Evolutionary conservation across 805 yeast genomes (phyloP).

Genomic region (Vanderwaltozyma tropicalis): DNA sequence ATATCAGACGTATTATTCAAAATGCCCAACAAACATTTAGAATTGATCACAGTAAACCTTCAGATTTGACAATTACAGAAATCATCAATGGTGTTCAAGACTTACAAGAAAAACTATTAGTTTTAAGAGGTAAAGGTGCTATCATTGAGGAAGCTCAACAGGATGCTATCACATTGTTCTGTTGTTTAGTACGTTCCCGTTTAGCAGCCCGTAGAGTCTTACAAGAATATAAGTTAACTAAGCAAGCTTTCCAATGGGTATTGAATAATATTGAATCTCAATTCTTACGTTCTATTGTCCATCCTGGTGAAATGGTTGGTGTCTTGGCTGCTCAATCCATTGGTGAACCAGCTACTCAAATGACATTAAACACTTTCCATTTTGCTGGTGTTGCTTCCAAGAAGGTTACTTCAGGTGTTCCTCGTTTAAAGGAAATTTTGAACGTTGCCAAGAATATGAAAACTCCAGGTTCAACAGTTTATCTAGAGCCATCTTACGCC

Average conservation of each 20-base stretch:
- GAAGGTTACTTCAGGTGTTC: constrained; percentile 94
- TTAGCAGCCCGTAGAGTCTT: constrained; percentile 82
- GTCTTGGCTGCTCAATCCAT: constrained; percentile 95
- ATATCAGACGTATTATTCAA: constrained; percentile 90
- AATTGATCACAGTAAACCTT: constrained; percentile 79
- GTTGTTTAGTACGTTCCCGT: constrained; percentile 86
- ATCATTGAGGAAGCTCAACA: constrained; percentile 77
- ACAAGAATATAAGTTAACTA: constrained; percentile 79
- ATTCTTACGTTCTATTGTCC: constrained; percentile 82
- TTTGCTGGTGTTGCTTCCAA: constrained; percentile 96
- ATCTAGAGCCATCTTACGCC: constrained; percentile 68
- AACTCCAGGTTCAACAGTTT: constrained; percentile 99
- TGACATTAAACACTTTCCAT: constrained; percentile 96
- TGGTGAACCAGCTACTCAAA: constrained; percentile 97
- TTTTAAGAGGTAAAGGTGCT: constrained; percentile 72
- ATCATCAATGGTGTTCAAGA: constrained; percentile 62
- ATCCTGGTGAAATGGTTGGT: constrained; percentile 98
- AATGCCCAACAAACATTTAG: constrained; percentile 97
- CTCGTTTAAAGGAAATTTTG: constrained; percentile 94
- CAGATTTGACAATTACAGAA: constrained; percentile 79
- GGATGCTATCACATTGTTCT: constrained; percentile 84
- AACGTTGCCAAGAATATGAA: constrained; percentile 97
- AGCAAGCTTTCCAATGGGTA: constrained; percentile 90
- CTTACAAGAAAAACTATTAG: constrained; percentile 55
- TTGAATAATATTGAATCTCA: constrained; percentile 89